Evolutionary conservation across 495 filamentous ascomycete species (phyloP).

Genomic region (Hypoxylon rickii): DNA sequence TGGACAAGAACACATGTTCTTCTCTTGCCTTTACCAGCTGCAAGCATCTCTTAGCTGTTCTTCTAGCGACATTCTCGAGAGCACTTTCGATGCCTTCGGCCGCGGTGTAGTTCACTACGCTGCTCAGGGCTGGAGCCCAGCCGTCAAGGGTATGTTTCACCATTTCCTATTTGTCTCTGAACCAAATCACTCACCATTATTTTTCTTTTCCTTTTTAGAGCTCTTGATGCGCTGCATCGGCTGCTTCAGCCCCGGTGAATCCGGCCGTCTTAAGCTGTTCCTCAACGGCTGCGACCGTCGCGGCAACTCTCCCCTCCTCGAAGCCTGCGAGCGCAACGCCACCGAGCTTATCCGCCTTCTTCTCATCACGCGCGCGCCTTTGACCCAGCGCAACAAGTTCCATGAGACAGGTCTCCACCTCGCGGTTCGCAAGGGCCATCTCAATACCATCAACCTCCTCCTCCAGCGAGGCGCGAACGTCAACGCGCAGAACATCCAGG

Average conservation of each 20-base stretch:
- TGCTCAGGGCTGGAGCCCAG: background rate
- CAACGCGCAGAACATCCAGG: conserved; percentile 1
- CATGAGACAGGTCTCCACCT: background rate
- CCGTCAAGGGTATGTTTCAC: background rate
- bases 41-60: background rate
- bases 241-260: background rate
- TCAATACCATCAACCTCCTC: background rate
- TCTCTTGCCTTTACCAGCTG: background rate
- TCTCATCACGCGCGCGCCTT: background rate
- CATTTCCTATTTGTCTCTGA: too few species aligned
- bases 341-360: background rate
- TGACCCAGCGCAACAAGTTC: background rate
- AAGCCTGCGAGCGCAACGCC: background rate
- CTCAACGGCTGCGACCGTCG: background rate
- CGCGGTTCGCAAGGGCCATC: background rate
- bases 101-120: background rate
- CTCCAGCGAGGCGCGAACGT: background rate
- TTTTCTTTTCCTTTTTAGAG: background rate
- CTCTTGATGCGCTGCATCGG: background rate
- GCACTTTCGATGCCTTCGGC: background rate
- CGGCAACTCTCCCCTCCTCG: background rate
- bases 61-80: background rate
- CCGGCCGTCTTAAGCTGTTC: background rate
- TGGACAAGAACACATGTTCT: background rate
- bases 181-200: too few species aligned